phyloP scores from a whole-genome alignment of 2,329 filamentous ascomycete genomes.

The Shiraia sp. region DNA sequence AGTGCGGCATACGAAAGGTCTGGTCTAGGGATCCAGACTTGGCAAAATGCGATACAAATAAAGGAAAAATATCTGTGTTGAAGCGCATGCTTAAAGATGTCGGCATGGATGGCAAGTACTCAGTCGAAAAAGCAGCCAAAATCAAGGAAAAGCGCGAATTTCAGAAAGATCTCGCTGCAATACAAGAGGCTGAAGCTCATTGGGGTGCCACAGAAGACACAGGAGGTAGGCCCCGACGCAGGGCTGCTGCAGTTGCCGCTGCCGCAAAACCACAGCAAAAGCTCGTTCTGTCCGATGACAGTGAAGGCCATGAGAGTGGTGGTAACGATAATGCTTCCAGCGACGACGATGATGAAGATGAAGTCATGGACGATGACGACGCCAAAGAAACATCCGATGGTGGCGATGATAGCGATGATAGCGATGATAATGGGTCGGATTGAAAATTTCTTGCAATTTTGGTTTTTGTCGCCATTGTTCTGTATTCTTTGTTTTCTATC shows the following conservation, averaged over 20 bases:
- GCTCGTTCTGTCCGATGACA: constrained; percentile 28
- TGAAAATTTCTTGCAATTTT: constrained; percentile 9
- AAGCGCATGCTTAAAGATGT: constrained; percentile 76
- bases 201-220: constrained; percentile 64
- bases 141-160: constrained; percentile 90
- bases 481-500: too few relatives aligned
- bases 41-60: constrained; percentile 71
- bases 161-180: constrained; percentile 78
- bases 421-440: constrained; percentile 24
- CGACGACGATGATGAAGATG: constrained; percentile 12
- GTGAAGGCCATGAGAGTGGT: constrained; percentile 23
- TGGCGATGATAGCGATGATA: constrained; percentile 18
- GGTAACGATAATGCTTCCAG: constrained; percentile 17
- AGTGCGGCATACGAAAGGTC: constrained; percentile 90
- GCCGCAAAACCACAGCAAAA: constrained; percentile 21
- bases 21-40: constrained; percentile 76
- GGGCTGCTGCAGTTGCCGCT: constrained; percentile 18
- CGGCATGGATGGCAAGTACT: constrained; percentile 90
- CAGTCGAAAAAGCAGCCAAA: constrained; percentile 77
- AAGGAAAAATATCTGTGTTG: constrained; percentile 82
- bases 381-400: constrained; percentile 16
- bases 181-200: constrained; percentile 76
- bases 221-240: constrained; percentile 33
- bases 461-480: too few relatives aligned
- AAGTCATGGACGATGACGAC: constrained; percentile 21